Conservation (phyloP, 768 basidiomycete species). For the Sistotremastrum niveocremeum region DNA sequence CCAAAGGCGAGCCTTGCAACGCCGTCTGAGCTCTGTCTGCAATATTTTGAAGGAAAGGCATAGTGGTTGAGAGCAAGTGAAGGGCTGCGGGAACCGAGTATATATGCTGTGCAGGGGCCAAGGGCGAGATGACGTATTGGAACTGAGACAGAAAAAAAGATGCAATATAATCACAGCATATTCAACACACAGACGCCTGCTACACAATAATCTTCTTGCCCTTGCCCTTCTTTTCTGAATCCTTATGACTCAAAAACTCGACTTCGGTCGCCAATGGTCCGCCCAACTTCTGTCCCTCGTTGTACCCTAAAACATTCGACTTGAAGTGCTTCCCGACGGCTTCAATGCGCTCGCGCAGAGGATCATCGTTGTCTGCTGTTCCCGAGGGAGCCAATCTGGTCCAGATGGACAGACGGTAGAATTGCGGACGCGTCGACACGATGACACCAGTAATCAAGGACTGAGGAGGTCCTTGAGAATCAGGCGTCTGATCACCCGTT, state of each 20-base stretch:
- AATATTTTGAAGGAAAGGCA: conserved; percentile 55
- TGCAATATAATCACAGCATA: not conserved
- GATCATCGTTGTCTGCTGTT: conserved; percentile 29
- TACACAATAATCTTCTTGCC: conserved; percentile 57
- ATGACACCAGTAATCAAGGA: conserved; percentile 80
- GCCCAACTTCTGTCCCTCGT: conserved; percentile 55
- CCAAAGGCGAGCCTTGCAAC: conserved; percentile 47
- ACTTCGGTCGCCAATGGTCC: conserved; percentile 91
- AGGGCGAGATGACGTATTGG: conserved; percentile 5
- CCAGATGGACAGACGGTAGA: conserved; percentile 97
- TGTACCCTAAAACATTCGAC: conserved; percentile 71
- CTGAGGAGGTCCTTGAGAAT: conserved; percentile 29
- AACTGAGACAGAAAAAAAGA: conserved; percentile 4
- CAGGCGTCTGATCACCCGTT: conserved; percentile 26
- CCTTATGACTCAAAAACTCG: conserved; percentile 89
- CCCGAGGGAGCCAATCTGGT: conserved; percentile 66
- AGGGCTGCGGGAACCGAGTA: not conserved
- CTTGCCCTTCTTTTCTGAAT: conserved; percentile 91
- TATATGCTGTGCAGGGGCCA: not conserved
- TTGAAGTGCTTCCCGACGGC: conserved; percentile 87
- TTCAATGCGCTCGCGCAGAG: conserved; percentile 69
- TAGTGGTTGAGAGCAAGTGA: conserved; percentile 16
- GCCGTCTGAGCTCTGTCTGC: conserved; percentile 70
- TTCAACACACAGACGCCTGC: conserved; percentile 3
- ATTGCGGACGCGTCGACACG: conserved; percentile 84